Evolutionary conservation across 352 stramenopile species (phyloP), one percentile per base, ranked within the genome.

Genomic region (Saprolegnia parasitica): DNA sequence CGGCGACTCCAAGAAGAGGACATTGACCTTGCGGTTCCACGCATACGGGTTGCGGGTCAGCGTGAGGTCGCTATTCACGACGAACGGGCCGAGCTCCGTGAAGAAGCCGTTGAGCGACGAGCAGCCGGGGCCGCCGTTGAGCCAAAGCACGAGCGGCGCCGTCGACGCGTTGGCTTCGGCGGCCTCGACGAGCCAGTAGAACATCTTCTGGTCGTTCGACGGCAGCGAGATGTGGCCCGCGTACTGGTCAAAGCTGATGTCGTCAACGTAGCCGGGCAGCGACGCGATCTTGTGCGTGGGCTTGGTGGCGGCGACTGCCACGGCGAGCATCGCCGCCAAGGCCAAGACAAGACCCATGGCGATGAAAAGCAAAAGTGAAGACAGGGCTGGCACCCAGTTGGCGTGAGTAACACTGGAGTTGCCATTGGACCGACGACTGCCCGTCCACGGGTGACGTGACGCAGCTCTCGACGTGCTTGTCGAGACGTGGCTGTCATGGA

Each of bases 121-220:
- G 73, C 85, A 91, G 4, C 87, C 87, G 0, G 87, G 87, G 1
- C 87, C 87, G 26, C 87, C 87, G 46, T 91, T 92, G 64, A 90
- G 80, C 86, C 85, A 95, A 52, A 93, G 72, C 66, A 91, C 84
- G 66, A 94, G 85, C 61, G 86, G 84, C 61, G 84, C 86, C 13
- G 79, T 76, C 11, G 26, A 15, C 32, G 71, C 71, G 1, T 81
- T 81, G 21, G 81, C 71, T 63, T 74, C 70, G 73, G 90, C 80
- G 61, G 79, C 84, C 71, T 93, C 84, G 16, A 83, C 80, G 72
- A 89, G 90, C 84, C 84, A 92, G 74, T 92, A 92, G 55, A 92
- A 92, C 45, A 92, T 29, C 5, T 72, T 32, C 23, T 58, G 67
- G 42, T 88, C 81, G 56, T 80, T 71, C 20, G 74, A 78, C 46